Evolutionary conservation across 1,139 yeast genomes (phyloP), one percentile per base, ranked within the genome.

Genomic region (Kurtzmaniella quercitrusa): DNA sequence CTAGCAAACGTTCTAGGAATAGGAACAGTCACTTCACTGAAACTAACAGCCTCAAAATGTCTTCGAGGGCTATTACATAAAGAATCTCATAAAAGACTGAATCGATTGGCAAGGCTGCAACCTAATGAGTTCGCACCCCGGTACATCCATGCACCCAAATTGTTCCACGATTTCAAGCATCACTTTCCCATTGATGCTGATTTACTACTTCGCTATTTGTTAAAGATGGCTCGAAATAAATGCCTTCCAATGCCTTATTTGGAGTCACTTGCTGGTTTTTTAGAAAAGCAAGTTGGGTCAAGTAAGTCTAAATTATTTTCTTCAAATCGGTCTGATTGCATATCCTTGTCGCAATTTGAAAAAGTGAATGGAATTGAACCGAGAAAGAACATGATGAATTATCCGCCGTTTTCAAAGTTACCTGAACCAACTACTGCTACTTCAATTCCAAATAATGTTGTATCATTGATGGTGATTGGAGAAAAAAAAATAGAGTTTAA

Each of bases 341-440:
- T 41, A 23, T 42, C 43, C 8, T 36, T 50, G 34, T 38, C 47
- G 19, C 47, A 47, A 19, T 38, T 47, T 26, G 40, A 50, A 23
- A 42, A 43, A 1, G 45, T 52, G 14, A 56, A 55, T 34, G 61
- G 61, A 1, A 49, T 59, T n/a, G 44, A 52, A 2, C 63, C 64
- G 1, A 52, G 52, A 18, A 41, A 46, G 21, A 60, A 60, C 39
- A 60, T 60, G 61, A 58, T 60, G 64, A 60, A 60, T 38, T 55
- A 38, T 36, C 56, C 57, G 2, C 63, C 64, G 1, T 57, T 60
- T 45, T 51, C 56, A 33, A 61, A 61, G 0, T 39, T 51, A 17
- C 63, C 64, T 3, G 26, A 38, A 11, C 61, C 61, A 8, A 43
- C 47, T 7, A 49, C 50, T 3, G 54, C 56, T 1, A 50, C 34